Conservation (phyloP, 2,329 filamentous ascomycete genomes). For the Trichoderma arundinaceum region DNA sequence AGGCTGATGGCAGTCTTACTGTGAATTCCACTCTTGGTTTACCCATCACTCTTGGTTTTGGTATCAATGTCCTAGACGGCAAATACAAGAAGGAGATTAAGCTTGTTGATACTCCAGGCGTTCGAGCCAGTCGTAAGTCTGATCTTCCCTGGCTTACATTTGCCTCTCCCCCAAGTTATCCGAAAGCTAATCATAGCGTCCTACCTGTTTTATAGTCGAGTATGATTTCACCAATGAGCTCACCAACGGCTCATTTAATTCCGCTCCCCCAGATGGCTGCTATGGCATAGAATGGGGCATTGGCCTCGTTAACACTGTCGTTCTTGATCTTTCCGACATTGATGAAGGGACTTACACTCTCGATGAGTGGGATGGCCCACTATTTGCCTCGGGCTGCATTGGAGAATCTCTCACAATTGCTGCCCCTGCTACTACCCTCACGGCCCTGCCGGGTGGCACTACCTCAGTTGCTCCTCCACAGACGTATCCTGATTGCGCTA, state of each 20-base stretch:
- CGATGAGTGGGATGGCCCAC: background rate
- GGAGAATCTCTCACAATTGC: background rate
- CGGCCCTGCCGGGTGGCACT: background rate
- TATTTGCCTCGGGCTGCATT: conserved; percentile 19
- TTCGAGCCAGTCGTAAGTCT: conserved; percentile 9
- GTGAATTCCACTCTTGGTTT: background rate
- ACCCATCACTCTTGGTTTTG: background rate
- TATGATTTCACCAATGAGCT: conserved; percentile 18
- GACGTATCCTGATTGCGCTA: background rate
- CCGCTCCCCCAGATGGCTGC: conserved; percentile 3
- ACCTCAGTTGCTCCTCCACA: background rate
- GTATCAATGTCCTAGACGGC: conserved; percentile 14
- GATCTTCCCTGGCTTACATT: too few species aligned
- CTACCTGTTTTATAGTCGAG: background rate
- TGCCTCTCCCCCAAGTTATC: too few species aligned
- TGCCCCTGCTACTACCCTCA: background rate
- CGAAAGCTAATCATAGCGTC: background rate
- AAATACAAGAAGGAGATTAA: conserved; percentile 22
- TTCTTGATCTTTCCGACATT: conserved; percentile 14
- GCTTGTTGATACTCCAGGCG: conserved; percentile 13
- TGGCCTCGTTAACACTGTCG: conserved; percentile 12
- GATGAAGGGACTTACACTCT: conserved; percentile 12
- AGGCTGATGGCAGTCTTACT: background rate
- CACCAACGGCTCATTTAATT: conserved; percentile 14
- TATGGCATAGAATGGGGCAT: conserved; percentile 18